Base-by-base conservation (phyloP, 2,329 filamentous ascomycete genomes). In the Aureobasidium lini region DNA sequence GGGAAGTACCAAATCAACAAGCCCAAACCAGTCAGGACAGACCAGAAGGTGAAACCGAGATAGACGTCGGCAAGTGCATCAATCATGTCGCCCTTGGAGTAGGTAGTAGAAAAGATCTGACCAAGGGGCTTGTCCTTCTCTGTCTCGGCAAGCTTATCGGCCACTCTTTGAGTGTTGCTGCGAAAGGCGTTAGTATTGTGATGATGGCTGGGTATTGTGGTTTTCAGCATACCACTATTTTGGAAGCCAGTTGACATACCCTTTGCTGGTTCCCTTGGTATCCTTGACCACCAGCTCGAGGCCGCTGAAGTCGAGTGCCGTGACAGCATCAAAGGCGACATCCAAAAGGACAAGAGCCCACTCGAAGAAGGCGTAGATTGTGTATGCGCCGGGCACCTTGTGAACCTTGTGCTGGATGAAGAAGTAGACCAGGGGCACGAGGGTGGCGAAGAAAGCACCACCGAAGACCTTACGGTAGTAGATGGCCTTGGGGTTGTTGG, bases 341-440 rank as follows among this genome's bases (percentile, higher is more conserved):
- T 99, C 94, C 72, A 96, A 90, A 66, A 99, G 79, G 70, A 99
- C 91, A 63, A 99, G 80, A 23, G 91, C 80, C 94, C 94, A 99
- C 75, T 99, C 94, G 74, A 97, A 96, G 76, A 99, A 96, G 64
- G 94, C 88, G 74, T 99, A 99, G 56, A 82, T 95, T 1, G 94
- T 99, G 75, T 99, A 99, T 34, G 94, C 94, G 81, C 94, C 94
- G 61, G 94, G 81, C 62, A 97, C 84, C 61, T 87, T 90, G 73
- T 99, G 91, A 56, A 99, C 89, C 75, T 99, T 99, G 80, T 99
- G 94, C 73, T 96, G 94, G 64, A 99, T 95, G 72, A 96, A 99
- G 72, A 91, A 99, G 78, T 96, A 97, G 18, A 97, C 82, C 71
- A 99, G 78, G 32, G 92, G 92, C 49, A 96, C 81, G 32, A 99